Evolutionary conservation across 163 green algal species (phyloP), one percentile per base, ranked within the genome.

Genomic region (Picocystis sp.): DNA sequence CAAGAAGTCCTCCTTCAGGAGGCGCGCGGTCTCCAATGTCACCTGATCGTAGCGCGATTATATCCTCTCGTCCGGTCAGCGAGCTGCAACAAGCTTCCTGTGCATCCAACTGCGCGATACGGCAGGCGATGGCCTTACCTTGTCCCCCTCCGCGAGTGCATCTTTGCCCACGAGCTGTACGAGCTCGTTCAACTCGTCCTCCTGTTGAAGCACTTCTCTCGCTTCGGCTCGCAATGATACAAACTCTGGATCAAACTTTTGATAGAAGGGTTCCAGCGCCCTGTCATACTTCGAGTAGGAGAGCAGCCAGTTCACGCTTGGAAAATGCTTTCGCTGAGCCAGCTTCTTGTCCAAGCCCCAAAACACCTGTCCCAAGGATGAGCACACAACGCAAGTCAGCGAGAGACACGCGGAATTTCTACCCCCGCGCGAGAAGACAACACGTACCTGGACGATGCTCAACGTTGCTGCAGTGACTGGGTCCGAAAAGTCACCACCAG

Each of bases 321-420:
- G 90, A 72, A 99, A 99, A 72, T 99, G 90, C 78, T 99, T 99
- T 60, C 90, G 79, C 76, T 99, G 90, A 2, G 90, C 90, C 47
- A 99, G 83, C 81, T 99, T 99, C 82, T 99, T 99, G 77, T 99
- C 90, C 65, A 98, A 63, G 21, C 90, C 90, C 90, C 90, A 98
- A 69, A 98, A 97, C 57, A 98, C 89, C 84, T 93, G 72, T 51
- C 9, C 5, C 22, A 42, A 60, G 3, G 6, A 9, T 44, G 57
- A 6, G 38, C 22, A 19, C 3, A 44, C 52, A 54, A 56, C 52
- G 57, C 17, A 12, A 52, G 41, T 45, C 53, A 59, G 25, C 45
- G 10, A 29, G 3, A 58, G 14, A 46, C 9, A 56, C 1, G 56
- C 5, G 8, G 15, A 58, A 42, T 33, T 42, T 29, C 52, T 58